Evolutionary conservation across 768 basidiomycete species (phyloP).

Genomic region (Russula brevipes): DNA sequence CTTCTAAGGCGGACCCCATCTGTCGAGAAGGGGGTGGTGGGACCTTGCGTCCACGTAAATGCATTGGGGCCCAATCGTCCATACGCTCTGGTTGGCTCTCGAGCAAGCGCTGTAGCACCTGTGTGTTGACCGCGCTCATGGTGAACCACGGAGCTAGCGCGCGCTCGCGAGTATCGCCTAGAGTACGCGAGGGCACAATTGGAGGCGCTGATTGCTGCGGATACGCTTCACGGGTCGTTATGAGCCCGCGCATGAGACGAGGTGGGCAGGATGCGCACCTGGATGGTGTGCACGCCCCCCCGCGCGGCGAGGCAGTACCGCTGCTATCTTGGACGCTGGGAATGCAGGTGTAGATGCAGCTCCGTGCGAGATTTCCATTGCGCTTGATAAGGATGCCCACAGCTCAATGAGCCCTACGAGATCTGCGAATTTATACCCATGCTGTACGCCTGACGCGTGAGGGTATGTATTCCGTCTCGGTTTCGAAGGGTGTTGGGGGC

Average conservation of each 20-base stretch:
- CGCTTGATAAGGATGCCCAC: conserved; percentile 14
- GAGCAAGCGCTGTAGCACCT: conserved; percentile 14
- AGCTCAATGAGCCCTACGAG: conserved; percentile 18
- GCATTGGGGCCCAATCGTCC: conserved; percentile 14
- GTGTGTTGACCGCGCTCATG: conserved; percentile 20
- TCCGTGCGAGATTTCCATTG: not conserved
- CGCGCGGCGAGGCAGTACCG: not conserved
- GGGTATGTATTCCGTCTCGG: conserved; percentile 14
- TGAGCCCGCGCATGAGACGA: not conserved
- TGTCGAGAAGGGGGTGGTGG: conserved; percentile 9
- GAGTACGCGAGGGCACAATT: conserved; percentile 22
- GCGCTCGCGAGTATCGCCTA: conserved; percentile 17
- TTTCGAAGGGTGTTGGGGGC: not conserved
- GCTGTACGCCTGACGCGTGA: conserved; percentile 25
- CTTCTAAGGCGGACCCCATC: not conserved
- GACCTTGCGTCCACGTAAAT: conserved; percentile 12
- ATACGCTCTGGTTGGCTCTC: conserved; percentile 9
- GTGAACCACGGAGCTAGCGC: conserved; percentile 25
- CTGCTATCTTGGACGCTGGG: not conserved
- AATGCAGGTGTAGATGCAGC: not conserved
- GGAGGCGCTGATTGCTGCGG: conserved; percentile 14
- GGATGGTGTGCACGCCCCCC: conserved; percentile 18
- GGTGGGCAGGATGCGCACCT: conserved; percentile 15
- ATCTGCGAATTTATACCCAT: conserved; percentile 15
- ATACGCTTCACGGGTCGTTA: conserved; percentile 17